Conservation (phyloP, 306 rosid species). For the Rosa lucieae region DNA sequence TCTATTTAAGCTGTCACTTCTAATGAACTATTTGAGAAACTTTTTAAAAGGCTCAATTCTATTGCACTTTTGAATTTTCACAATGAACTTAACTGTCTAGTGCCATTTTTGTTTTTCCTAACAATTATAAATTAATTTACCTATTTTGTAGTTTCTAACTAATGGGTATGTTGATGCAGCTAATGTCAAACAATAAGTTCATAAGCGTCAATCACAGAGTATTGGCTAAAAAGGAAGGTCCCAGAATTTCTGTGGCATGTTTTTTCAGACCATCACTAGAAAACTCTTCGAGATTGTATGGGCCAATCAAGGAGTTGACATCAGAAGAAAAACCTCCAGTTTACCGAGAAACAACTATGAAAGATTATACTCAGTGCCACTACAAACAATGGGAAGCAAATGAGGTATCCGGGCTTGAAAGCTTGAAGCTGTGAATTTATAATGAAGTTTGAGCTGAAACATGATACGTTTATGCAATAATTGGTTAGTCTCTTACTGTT, state of each 20-base stretch:
- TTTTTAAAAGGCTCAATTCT: no score
- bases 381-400: not conserved
- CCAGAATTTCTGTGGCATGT: constrained; percentile 2
- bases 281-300: not conserved
- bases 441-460: no score
- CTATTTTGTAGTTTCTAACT: not conserved
- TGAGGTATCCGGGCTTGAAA: not conserved
- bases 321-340: constrained; percentile 15
- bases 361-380: not conserved
- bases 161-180: not conserved
- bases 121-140: no score
- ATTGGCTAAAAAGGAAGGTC: constrained; percentile 8
- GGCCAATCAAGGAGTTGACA: constrained; percentile 20
- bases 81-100: no score
- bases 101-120: no score
- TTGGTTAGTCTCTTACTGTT: no score
- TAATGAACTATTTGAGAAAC: no score
- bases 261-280: not conserved
- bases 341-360: not conserved
- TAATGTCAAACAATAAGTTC: not conserved
- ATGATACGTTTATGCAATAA: no score
- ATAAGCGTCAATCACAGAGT: constrained; percentile 4
- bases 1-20: no score
- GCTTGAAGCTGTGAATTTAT: not conserved
- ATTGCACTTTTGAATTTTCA: no score